These are phyloP conservation scores for Lachancea meyersii DNA, from an alignment of 805 yeast species.

Conservation along the genomic window DNA sequence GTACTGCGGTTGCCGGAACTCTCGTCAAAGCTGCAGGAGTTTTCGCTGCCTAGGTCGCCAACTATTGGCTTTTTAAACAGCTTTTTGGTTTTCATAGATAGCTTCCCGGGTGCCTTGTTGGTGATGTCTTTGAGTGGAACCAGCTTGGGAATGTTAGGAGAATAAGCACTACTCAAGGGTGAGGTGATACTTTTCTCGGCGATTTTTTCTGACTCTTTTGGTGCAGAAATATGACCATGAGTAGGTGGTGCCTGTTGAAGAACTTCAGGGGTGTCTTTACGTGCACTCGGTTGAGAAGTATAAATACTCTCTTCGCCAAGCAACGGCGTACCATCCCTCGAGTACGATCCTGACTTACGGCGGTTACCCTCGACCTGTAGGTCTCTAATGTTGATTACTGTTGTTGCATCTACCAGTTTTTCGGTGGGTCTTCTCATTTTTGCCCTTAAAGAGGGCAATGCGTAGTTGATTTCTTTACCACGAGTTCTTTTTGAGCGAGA, in stretches of 20 bases:
- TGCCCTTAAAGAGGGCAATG: conserved; percentile 57
- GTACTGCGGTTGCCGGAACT: conserved; percentile 3
- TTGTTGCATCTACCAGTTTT: conserved; percentile 56
- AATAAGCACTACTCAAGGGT: neutral
- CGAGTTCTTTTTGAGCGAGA: conserved; percentile 43
- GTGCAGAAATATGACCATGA: neutral
- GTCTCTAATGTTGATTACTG: conserved; percentile 32
- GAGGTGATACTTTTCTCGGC: neutral
- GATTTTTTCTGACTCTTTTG: neutral
- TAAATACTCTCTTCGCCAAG: neutral
- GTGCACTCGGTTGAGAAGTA: neutral
- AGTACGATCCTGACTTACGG: conserved; percentile 3
- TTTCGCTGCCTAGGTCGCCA: conserved; percentile 25
- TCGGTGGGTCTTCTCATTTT: conserved; percentile 65
- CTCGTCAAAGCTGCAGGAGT: conserved; percentile 12
- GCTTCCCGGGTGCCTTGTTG: conserved; percentile 14
- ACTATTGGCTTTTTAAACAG: conserved; percentile 29
- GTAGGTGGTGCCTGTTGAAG: neutral
- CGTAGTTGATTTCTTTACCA: conserved; percentile 56
- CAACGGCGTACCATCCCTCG: conserved; percentile 7
- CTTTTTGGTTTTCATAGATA: conserved; percentile 17
- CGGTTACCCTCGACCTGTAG: conserved; percentile 21
- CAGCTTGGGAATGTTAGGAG: conserved; percentile 1
- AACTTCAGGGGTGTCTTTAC: neutral
- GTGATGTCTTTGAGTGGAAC: conserved; percentile 16